Conservation (phyloP, 2,329 filamentous ascomycete genomes). For the Rhexocercosporidium sp. region DNA sequence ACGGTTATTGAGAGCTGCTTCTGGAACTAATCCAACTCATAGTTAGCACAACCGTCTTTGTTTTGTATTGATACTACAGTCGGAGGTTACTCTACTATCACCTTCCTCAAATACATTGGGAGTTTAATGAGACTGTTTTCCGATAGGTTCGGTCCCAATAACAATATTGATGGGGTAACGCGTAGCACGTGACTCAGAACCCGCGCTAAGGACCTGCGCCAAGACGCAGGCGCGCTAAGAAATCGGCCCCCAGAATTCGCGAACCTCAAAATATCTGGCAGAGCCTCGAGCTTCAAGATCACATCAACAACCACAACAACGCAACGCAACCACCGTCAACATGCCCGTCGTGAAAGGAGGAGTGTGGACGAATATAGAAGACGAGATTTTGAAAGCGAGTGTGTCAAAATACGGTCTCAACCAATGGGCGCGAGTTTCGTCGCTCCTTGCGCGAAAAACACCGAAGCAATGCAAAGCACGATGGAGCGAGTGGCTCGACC, state of each 20-base stretch:
- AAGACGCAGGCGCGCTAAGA: background rate
- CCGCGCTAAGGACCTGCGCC: background rate
- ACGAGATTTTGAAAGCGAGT: conserved; percentile 90
- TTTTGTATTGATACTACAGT: no score
- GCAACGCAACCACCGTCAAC: conserved; percentile 37
- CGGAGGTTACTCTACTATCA: no score
- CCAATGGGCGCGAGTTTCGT: conserved; percentile 98
- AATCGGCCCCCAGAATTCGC: background rate
- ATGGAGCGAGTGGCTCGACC: conserved; percentile 98
- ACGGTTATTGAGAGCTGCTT: no score
- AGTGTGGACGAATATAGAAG: conserved; percentile 79
- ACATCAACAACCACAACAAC: background rate
- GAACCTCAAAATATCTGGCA: conserved; percentile 13
- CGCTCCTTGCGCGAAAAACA: conserved; percentile 94
- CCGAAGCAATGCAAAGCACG: conserved; percentile 99
- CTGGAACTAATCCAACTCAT: no score
- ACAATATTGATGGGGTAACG: no score
- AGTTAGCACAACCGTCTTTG: no score
- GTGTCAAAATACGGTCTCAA: conserved; percentile 95
- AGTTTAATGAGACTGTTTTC: no score
- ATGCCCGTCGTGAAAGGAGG: conserved; percentile 79
- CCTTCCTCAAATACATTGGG: no score
- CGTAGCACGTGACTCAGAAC: no score
- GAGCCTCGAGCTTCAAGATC: background rate
- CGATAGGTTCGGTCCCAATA: no score